Conservation (phyloP, 495 filamentous ascomycete genomes). For the Penicillium nucicola region DNA sequence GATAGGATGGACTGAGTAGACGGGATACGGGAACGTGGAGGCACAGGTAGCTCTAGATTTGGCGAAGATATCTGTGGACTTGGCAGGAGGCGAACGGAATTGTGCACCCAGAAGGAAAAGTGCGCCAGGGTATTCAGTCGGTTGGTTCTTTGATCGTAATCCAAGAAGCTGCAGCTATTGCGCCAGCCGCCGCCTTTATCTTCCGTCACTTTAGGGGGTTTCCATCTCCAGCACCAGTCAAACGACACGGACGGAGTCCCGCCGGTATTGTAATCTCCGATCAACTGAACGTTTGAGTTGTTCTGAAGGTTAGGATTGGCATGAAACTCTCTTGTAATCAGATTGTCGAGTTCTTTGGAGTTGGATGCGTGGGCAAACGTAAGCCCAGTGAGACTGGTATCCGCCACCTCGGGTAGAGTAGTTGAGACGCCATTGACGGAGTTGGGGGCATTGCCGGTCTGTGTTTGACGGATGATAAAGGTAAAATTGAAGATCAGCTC, state of each 20-base stretch:
- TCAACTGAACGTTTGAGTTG: constrained; percentile 88
- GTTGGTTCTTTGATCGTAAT: constrained; percentile 93
- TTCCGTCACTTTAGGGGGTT: constrained; percentile 76
- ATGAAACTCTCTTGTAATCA: constrained; percentile 92
- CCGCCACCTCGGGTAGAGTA: constrained; percentile 46
- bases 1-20: constrained; percentile 81
- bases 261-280: constrained; percentile 82
- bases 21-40: constrained; percentile 73
- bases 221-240: constrained; percentile 96
- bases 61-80: constrained; percentile 57
- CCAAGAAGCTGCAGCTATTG: constrained; percentile 92
- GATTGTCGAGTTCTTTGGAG: constrained; percentile 81
- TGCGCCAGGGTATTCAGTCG: constrained; percentile 80
- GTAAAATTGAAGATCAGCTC: constrained; percentile 91
- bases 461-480: constrained; percentile 74
- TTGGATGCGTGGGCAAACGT: constrained; percentile 90
- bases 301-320: constrained; percentile 97
- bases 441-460: constrained; percentile 38
- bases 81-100: constrained; percentile 42
- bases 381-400: constrained; percentile 81
- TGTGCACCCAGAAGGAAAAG: constrained; percentile 94
- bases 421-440: constrained; percentile 50
- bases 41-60: constrained; percentile 65
- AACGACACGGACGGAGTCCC: constrained; percentile 82
- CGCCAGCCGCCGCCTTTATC: constrained; percentile 92